Evolutionary conservation across 2,329 filamentous ascomycete species (phyloP), one percentile per base, ranked within the genome.

Genomic region (Stenocarpella maydis): DNA sequence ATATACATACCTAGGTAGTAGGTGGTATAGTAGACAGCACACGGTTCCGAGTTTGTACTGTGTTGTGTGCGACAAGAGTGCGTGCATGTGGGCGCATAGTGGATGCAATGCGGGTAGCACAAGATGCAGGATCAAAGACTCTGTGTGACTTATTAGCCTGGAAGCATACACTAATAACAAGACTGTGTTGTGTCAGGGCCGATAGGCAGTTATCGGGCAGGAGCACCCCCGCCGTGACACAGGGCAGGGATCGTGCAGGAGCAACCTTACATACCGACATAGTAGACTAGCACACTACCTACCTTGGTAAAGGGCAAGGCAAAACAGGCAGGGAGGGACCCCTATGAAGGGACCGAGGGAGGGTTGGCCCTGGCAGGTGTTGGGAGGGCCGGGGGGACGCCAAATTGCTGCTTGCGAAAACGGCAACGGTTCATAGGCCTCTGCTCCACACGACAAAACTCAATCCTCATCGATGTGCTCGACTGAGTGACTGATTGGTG

Each of bases 401-500:
- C 67, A 66, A 69, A 69, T 69, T 69, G 49, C 67, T 55, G 47
- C 49, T 53, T 37, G 67, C 60, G 49, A 65, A 69, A 69, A 68
- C 45, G 60, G 60, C 63, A 65, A 55, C 31, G 49, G 66, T 53
- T 69, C 34, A 58, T 45, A 61, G 37, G 21, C 58, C 31, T 43
- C 7, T 28, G 54, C 55, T 50, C 66, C 60, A 45, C 55, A n/a
- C n/a, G 5, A 17, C 17, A 49, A 19, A 68, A 53, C 52, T 41
- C 34, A 61, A 37, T 47, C 41, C 28, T 61, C 24, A 17, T 19
- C 39, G 65, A 47, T 60, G 34, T 55, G 50, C 47, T 37, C 50
- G 53, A 47, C 49, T 10, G 41, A 67, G 31, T 39, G 49, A 63
- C 31, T 37, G 58, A 61, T 61, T 61, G 58, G 28, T 49, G 58